phyloP scores from a whole-genome alignment of 2,329 filamentous ascomycete genomes.

The Calonectria pteridis region DNA sequence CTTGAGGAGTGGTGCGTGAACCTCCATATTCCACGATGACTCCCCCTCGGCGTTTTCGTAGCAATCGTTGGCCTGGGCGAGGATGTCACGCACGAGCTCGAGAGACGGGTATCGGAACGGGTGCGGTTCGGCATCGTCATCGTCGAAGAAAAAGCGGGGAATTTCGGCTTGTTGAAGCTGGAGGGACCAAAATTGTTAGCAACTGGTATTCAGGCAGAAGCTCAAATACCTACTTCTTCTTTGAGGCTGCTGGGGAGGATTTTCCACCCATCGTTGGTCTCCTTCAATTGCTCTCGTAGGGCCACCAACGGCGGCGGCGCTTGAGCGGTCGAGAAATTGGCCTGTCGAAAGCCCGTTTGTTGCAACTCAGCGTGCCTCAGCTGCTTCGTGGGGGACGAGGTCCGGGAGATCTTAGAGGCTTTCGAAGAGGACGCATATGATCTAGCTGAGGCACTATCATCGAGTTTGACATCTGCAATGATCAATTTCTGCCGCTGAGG shows the following conservation, averaged over 20 bases:
- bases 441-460: not conserved
- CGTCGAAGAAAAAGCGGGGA: not conserved
- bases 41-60: not conserved
- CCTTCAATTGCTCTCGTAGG: not conserved
- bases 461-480: not conserved
- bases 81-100: not conserved
- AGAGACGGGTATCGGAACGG: not conserved
- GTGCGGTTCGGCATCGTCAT: not conserved
- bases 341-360: not conserved
- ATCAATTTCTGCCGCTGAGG: not conserved
- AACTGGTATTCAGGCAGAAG: not conserved
- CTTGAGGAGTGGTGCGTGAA: not conserved
- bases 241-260: not conserved
- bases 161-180: not conserved
- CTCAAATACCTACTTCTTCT: not conserved
- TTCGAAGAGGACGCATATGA: not conserved
- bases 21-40: not conserved
- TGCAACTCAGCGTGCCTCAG: not conserved
- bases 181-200: not conserved
- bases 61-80: not conserved
- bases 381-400: not conserved
- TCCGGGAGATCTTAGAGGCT: not conserved
- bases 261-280: not conserved
- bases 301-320: not conserved
- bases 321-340: not conserved